Percentiles rank a stretch among this genome's conserved stretches.
Conservation (phyloP, 495 filamentous ascomycete species). For the Copromyces sp. region DNA sequence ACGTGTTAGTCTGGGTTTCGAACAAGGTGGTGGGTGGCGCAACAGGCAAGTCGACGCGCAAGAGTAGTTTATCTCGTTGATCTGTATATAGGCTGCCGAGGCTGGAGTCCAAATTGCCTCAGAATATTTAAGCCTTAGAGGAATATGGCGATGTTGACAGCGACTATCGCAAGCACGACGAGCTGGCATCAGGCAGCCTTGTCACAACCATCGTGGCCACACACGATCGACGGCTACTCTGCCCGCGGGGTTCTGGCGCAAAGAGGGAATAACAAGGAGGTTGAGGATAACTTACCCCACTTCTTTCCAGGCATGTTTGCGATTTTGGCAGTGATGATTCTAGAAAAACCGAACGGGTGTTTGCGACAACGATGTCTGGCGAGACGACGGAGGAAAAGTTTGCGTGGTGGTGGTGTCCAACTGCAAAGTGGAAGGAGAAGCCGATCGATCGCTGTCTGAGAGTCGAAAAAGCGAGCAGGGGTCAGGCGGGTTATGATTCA, state of each 20-base stretch:
- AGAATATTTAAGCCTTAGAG: not conserved
- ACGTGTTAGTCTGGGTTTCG: conserved; percentile 30
- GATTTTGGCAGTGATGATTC: not conserved
- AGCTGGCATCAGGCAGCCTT: not conserved
- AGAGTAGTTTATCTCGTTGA: conserved; percentile 10
- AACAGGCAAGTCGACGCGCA: conserved; percentile 1
- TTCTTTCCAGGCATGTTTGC: conserved; percentile 23
- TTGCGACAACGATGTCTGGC: not conserved
- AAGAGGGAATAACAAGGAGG: conserved; percentile 6
- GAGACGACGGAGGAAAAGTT: not conserved
- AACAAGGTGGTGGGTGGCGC: not conserved
- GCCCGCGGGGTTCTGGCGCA: not conserved
- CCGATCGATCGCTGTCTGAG: not conserved
- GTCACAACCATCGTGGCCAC: not conserved
- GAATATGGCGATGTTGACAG: not conserved
- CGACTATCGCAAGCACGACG: not conserved
- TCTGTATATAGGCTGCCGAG: not conserved
- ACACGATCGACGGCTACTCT: not conserved
- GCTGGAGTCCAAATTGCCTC: not conserved
- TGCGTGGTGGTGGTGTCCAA: not conserved
- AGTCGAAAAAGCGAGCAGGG: not conserved
- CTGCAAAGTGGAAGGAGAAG: not conserved
- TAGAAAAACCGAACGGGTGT: not conserved
- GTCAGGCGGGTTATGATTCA: not conserved
- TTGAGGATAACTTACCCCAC: conserved; percentile 25